Conservation (phyloP, 2,329 filamentous ascomycete species). For the Colletotrichum salicis region DNA sequence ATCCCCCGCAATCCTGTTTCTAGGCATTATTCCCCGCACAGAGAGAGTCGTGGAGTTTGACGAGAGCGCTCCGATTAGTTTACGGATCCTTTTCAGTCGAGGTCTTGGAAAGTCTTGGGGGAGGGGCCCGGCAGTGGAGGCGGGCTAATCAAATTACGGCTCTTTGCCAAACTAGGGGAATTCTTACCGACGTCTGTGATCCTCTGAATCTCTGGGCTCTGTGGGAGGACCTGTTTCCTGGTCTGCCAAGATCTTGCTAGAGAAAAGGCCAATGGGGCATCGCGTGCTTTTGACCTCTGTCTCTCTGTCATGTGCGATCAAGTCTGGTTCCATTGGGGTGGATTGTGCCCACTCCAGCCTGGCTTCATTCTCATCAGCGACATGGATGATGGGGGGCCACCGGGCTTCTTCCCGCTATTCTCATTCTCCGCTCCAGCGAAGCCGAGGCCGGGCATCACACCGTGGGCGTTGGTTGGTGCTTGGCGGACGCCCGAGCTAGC, state of each 20-base stretch:
- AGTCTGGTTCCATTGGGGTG: background rate
- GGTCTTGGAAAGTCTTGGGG: background rate
- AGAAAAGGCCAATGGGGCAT: background rate
- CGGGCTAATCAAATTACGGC: background rate
- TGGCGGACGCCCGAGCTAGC: background rate
- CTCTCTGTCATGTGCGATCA: conserved; percentile 3
- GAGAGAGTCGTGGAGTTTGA: conserved; percentile 1
- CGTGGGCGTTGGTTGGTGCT: background rate
- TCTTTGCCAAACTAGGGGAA: background rate
- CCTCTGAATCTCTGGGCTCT: background rate
- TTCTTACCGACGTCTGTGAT: background rate
- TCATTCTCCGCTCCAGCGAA: background rate
- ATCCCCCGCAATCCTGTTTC: conserved; percentile 17
- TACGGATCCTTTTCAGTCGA: background rate
- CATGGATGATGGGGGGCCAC: background rate
- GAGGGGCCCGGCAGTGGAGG: conserved; percentile 4
- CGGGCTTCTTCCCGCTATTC: conserved; percentile 3
- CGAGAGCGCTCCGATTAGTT: background rate
- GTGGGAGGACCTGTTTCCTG: background rate
- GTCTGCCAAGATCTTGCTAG: background rate
- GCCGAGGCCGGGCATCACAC: conserved; percentile 5
- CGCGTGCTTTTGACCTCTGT: background rate
- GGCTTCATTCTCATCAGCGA: background rate
- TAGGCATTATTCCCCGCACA: conserved; percentile 10
- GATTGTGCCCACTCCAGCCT: background rate